Base-by-base conservation (phyloP, 1,284 basidiomycete genomes). In the Agaricales sp. region DNA sequence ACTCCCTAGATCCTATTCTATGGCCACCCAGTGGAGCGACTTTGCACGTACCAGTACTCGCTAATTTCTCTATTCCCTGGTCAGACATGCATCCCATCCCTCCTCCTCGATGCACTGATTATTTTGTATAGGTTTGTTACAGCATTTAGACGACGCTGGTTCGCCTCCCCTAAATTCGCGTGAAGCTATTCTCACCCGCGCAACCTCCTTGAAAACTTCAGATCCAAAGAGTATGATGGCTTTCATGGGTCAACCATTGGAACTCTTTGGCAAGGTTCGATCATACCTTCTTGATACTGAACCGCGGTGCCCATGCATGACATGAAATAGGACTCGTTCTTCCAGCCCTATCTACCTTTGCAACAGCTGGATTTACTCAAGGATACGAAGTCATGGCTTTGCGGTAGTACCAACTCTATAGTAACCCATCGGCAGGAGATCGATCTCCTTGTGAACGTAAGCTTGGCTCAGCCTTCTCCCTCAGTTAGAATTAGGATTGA, bases 11-110 rank as follows among this genome's bases (percentile, higher is more conserved):
- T 98, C 53, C 90, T 99, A 84, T 93, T 99, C 63, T 96, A 82
- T 58, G 95, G 95, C 4, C 93, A 97, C 61, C 95, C 95, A 0
- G 95, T 99, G 0, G 96, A 99, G 65, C 82, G 85, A 51, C 70
- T 99, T 24, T 98, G 95, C 68, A 97, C 93, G 21, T 96, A 92
- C 59, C 96, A 99, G 64, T 99, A 99, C 64, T 95, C 92, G 1
- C 75, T 99, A 21, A 78, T 91, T 47, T 90, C 90, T 0, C 71
- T 92, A 12, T 74, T 92, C 53, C 89, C 90, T 30, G 87, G 86
- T 82, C 55, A n/a, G n/a, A n/a, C n/a, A n/a, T n/a, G n/a, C n/a
- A n/a, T n/a, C n/a, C n/a, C n/a, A n/a, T 45, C 73, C 60, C 21
- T 38, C 24, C 43, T 47, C 6, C 8, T 50, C 50, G 3, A 6